phyloP scores from a whole-genome alignment of 495 filamentous ascomycete species.

The Penicillium pulvis region DNA sequence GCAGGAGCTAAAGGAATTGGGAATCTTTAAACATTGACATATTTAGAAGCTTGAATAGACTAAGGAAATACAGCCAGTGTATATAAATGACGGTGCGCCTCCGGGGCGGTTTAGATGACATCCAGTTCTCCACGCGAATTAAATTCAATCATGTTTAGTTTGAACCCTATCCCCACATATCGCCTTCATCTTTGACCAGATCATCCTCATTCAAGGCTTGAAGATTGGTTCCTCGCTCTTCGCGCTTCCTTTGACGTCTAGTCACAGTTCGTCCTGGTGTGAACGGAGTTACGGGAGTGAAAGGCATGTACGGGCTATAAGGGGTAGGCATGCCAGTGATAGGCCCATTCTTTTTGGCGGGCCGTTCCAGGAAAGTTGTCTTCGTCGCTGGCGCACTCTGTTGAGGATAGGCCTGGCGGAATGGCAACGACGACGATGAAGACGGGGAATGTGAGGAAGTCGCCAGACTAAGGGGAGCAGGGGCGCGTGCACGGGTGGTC shows the following conservation, averaged over 20 bases:
- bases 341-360: conserved; percentile 59
- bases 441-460: conserved; percentile 16
- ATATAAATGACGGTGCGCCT: conserved; percentile 5
- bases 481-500: conserved; percentile 27
- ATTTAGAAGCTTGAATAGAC: not conserved
- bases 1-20: too few relatives aligned
- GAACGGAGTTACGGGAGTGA: conserved; percentile 82
- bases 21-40: not conserved
- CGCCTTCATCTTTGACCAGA: conserved; percentile 53
- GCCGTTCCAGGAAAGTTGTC: conserved; percentile 76
- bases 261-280: conserved; percentile 77
- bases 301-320: conserved; percentile 91
- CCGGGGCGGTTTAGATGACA: not conserved
- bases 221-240: conserved; percentile 40
- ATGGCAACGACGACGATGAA: conserved; percentile 51
- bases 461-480: conserved; percentile 42
- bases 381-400: conserved; percentile 68
- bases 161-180: conserved; percentile 54
- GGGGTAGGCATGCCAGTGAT: conserved; percentile 77
- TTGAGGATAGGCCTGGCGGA: conserved; percentile 54
- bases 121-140: not conserved
- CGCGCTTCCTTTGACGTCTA: conserved; percentile 69
- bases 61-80: conserved; percentile 18
- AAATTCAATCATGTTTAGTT: not conserved
- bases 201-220: conserved; percentile 49